These are phyloP conservation scores for Saksenaea vasiformis DNA, from an alignment of 371 early-diverging fungal species.

Conservation along the genomic window DNA sequence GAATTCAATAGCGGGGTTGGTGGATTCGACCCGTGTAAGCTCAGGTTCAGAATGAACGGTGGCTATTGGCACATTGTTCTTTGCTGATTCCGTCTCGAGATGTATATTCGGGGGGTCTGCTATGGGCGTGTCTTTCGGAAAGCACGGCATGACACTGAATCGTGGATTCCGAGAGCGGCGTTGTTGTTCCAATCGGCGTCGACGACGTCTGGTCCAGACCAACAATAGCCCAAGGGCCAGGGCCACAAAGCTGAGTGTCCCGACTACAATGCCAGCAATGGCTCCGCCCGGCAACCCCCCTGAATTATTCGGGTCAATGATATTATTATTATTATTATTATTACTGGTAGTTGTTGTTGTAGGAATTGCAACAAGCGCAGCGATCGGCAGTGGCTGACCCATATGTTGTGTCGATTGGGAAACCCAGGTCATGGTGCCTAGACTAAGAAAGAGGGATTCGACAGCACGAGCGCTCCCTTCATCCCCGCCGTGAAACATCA, in stretches of 20 bases:
- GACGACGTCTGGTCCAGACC: conserved; percentile 5
- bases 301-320: no score
- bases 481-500: conserved; percentile 3
- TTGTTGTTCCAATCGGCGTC: not conserved
- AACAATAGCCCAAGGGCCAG: not conserved
- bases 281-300: not conserved
- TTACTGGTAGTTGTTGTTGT: no score
- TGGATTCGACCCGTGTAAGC: not conserved
- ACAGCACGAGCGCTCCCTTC: not conserved
- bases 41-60: not conserved
- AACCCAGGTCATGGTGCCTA: not conserved
- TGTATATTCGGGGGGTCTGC: not conserved
- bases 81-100: not conserved
- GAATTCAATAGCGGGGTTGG: not conserved
- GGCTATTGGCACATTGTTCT: no score
- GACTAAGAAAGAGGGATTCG: not conserved
- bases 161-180: not conserved
- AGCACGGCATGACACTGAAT: not conserved
- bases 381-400: not conserved
- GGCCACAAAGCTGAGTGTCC: not conserved
- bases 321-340: no score
- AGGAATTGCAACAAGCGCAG: not conserved
- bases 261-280: not conserved
- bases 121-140: not conserved
- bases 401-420: not conserved